phyloP scores from a whole-genome alignment of 768 basidiomycete species.

The Hirschioporus abietinus region DNA sequence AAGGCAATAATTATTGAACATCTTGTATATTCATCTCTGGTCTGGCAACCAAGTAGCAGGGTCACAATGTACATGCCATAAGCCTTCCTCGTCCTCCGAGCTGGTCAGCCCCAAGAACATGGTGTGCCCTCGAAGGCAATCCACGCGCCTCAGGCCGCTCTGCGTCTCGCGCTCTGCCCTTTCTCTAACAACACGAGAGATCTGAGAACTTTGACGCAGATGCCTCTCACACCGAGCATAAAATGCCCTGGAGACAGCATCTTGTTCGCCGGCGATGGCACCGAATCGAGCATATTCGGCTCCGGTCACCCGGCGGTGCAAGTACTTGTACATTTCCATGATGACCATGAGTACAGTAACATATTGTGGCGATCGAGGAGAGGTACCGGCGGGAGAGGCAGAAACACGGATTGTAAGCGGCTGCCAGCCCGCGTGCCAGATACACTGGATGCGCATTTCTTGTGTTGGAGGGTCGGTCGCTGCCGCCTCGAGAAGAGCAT shows the following conservation, averaged over 20 bases:
- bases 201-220: background rate
- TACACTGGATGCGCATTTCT: background rate
- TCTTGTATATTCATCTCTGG: background rate
- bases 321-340: background rate
- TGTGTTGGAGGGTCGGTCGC: background rate
- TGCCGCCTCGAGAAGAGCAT: background rate
- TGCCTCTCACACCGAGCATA: background rate
- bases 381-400: background rate
- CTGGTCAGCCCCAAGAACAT: background rate
- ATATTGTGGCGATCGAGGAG: background rate
- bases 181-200: background rate
- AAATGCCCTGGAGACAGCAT: background rate
- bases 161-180: background rate
- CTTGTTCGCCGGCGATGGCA: background rate
- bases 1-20: background rate
- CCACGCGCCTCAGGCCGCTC: background rate
- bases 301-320: background rate
- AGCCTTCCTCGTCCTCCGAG: background rate
- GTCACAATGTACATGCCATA: slow-evolving; percentile 1
- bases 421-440: background rate
- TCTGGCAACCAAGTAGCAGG: background rate
- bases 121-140: background rate
- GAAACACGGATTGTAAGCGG: background rate
- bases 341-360: background rate
- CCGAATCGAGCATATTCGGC: background rate